phyloP scores from a whole-genome alignment of 2,329 filamentous ascomycete species.

The Metarhizium guizhouense region DNA sequence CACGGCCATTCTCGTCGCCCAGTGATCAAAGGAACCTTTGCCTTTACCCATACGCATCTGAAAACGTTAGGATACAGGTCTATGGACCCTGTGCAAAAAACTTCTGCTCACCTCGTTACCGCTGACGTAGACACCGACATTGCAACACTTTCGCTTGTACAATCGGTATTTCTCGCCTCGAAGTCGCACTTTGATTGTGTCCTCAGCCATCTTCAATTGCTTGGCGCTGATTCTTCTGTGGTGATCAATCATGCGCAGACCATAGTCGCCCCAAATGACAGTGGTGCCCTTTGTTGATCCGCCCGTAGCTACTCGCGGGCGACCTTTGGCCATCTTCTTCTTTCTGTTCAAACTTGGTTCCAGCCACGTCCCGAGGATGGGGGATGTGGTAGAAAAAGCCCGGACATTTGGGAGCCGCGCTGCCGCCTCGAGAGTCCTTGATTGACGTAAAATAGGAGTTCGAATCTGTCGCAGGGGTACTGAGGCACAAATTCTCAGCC shows the following conservation, averaged over 20 bases:
- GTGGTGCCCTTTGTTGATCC: conserved; percentile 90
- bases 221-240: conserved; percentile 81
- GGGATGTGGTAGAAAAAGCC: conserved; percentile 63
- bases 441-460: conserved; percentile 21
- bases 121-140: conserved; percentile 89
- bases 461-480: conserved; percentile 29
- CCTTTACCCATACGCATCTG: conserved; percentile 97
- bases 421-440: conserved; percentile 19
- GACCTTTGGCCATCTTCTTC: conserved; percentile 85
- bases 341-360: conserved; percentile 67
- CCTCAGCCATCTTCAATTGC: conserved; percentile 83
- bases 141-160: conserved; percentile 85
- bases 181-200: conserved; percentile 82
- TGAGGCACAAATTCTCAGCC: conserved; percentile 35
- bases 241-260: conserved; percentile 86
- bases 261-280: conserved; percentile 93
- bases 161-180: conserved; percentile 87
- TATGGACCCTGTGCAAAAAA: neutral
- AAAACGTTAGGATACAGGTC: neutral
- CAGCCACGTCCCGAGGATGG: conserved; percentile 64
- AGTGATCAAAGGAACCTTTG: conserved; percentile 95
- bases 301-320: conserved; percentile 79
- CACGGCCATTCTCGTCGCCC: conserved; percentile 82
- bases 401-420: conserved; percentile 40
- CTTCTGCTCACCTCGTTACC: conserved; percentile 65